Conservation (phyloP, 305 asterid genomes). For the Fraxinus angustifolia region DNA sequence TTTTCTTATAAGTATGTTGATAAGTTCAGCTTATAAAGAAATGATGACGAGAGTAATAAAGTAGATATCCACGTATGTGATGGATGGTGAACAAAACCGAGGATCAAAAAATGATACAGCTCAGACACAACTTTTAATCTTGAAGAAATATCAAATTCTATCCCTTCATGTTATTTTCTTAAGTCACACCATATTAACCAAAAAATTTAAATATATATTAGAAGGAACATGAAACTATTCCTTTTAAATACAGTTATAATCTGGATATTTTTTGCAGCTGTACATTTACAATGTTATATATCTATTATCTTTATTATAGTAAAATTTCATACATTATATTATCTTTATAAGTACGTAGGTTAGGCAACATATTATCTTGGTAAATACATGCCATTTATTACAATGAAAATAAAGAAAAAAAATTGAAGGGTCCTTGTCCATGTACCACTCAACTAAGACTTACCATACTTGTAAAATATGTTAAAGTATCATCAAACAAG, state of each 20-base stretch:
- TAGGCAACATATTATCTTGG: neutral
- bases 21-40: neutral
- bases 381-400: neutral
- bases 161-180: neutral
- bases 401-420: neutral
- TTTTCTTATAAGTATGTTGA: neutral
- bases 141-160: neutral
- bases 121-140: neutral
- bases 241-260: neutral
- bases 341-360: neutral
- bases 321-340: neutral
- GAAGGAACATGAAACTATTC: neutral
- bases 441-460: neutral
- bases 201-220: neutral
- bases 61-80: neutral
- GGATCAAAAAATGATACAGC: neutral
- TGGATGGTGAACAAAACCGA: neutral
- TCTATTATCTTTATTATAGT: neutral
- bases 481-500: neutral
- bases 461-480: neutral
- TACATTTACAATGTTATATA: neutral
- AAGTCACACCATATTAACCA: neutral
- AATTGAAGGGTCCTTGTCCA: neutral
- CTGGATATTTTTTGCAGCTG: neutral
- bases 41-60: neutral